Percentiles rank a stretch among this genome's conserved stretches.
These are phyloP conservation scores for Phylloporus sp. DNA, from an alignment of 768 basidiomycete species.

Conservation along the genomic window DNA sequence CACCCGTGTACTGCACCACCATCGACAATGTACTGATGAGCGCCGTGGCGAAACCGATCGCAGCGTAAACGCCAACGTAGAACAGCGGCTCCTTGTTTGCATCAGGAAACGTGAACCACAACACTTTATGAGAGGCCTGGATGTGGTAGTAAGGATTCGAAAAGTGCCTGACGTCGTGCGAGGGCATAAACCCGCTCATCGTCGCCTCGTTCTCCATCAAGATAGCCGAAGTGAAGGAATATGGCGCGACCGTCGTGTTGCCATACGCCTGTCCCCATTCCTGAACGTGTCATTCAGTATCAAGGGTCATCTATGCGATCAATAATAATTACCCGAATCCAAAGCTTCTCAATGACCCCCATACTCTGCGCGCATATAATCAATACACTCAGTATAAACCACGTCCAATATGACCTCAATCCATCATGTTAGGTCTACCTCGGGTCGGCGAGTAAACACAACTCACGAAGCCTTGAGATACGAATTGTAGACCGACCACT, in stretches of 20 bases:
- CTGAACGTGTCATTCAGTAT: slow-evolving; percentile 9
- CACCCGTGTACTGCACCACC: slow-evolving; percentile 57
- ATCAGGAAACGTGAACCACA: slow-evolving; percentile 36
- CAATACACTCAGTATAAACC: slow-evolving; percentile 19
- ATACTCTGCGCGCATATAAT: slow-evolving; percentile 24
- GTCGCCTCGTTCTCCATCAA: slow-evolving; percentile 29
- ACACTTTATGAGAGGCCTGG: slow-evolving; percentile 2
- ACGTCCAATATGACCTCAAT: slow-evolving; percentile 32
- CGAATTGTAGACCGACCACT: slow-evolving; percentile 65
- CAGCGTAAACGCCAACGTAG: slow-evolving; percentile 65
- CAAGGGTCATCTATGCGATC: background rate
- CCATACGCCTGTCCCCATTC: slow-evolving; percentile 29
- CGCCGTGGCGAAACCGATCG: slow-evolving; percentile 51
- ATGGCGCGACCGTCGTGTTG: slow-evolving; percentile 4
- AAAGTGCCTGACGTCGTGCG: slow-evolving; percentile 14
- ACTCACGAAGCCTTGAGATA: slow-evolving; percentile 69
- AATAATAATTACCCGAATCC: slow-evolving; percentile 23
- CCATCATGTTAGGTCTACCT: background rate
- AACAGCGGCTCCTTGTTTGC: slow-evolving; percentile 63
- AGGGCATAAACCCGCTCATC: slow-evolving; percentile 24
- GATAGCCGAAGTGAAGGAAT: slow-evolving; percentile 16
- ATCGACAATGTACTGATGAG: slow-evolving; percentile 44
- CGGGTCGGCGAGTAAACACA: background rate
- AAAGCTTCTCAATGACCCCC: slow-evolving; percentile 29
- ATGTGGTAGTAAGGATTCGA: slow-evolving; percentile 16